These are phyloP conservation scores for Tricholoma sp. DNA, from an alignment of 768 basidiomycete species.

Conservation along the genomic window DNA sequence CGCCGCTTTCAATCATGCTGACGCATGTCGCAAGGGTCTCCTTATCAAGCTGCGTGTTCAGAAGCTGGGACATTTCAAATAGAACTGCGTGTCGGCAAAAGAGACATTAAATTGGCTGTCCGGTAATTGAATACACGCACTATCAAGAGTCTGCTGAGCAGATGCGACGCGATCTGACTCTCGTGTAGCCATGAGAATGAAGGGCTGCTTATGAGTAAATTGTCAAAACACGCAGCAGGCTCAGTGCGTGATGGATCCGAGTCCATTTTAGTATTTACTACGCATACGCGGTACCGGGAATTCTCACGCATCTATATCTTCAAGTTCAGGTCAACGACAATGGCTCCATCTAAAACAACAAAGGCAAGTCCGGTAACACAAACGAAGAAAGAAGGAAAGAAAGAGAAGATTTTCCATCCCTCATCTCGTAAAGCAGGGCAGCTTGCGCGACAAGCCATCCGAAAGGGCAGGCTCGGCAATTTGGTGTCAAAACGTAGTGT, in stretches of 20 bases:
- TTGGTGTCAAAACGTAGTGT: slow-evolving; percentile 50
- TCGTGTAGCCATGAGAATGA: slow-evolving; percentile 36
- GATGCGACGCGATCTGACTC: slow-evolving; percentile 58
- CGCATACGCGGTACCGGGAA: not conserved
- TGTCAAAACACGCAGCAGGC: too few species aligned
- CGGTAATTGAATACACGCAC: slow-evolving; percentile 33
- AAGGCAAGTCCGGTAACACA: slow-evolving; percentile 21
- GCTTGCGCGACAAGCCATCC: slow-evolving; percentile 57
- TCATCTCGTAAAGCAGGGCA: slow-evolving; percentile 81
- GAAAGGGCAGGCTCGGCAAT: slow-evolving; percentile 63
- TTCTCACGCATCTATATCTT: not conserved
- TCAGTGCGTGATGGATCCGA: too few species aligned
- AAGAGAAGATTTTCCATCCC: slow-evolving; percentile 81
- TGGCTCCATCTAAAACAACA: slow-evolving; percentile 36
- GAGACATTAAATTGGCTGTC: not conserved
- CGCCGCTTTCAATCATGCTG: slow-evolving; percentile 87
- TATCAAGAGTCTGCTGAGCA: slow-evolving; percentile 68
- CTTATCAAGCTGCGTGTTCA: slow-evolving; percentile 85
- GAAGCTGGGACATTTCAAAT: slow-evolving; percentile 80
- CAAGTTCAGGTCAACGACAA: slow-evolving; percentile 11
- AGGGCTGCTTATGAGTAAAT: not conserved
- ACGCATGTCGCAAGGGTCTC: slow-evolving; percentile 91
- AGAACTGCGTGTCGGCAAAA: slow-evolving; percentile 47
- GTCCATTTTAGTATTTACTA: too few species aligned
- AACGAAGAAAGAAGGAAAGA: slow-evolving; percentile 31